Evolutionary conservation across 2,329 filamentous ascomycete genomes (phyloP).

Genomic region (Beauveria bassiana): DNA sequence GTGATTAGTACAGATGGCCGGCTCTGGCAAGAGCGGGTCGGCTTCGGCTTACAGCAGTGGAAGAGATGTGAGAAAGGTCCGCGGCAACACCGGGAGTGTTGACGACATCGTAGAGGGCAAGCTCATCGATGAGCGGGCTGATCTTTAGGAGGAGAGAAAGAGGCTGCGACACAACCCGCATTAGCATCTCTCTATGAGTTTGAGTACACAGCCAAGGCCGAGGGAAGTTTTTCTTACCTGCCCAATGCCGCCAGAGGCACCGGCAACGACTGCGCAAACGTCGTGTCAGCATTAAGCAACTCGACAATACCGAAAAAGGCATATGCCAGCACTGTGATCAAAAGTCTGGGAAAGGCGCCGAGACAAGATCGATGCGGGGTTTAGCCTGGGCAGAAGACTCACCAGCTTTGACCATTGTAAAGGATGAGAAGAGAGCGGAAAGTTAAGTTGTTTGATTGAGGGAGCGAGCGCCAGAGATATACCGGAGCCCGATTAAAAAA

Average conservation of each 20-base stretch:
- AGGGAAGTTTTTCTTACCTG: conserved; percentile 51
- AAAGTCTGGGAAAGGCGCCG: neutral
- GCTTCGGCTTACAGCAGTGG: conserved; percentile 58
- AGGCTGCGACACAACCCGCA: conserved; percentile 48
- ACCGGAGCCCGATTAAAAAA: neutral
- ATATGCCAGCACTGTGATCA: neutral
- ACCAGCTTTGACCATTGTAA: conserved; percentile 51
- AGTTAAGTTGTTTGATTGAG: neutral
- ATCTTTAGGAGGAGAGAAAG: conserved; percentile 95
- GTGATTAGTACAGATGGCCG: conserved; percentile 4
- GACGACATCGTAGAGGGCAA: conserved; percentile 98
- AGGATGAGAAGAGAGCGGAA: conserved; percentile 12
- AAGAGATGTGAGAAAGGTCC: conserved; percentile 96
- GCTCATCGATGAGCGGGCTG: conserved; percentile 79
- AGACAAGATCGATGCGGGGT: conserved; percentile 13
- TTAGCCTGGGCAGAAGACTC: conserved; percentile 21
- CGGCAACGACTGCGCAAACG: conserved; percentile 64
- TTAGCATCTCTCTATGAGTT: conserved; percentile 14
- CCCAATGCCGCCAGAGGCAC: conserved; percentile 96
- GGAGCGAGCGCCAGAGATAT: neutral
- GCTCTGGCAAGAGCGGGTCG: conserved; percentile 11
- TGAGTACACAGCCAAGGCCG: neutral
- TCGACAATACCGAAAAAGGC: neutral
- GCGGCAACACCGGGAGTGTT: conserved; percentile 95
- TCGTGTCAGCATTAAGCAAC: conserved; percentile 9